Evolutionary conservation across 1,284 basidiomycete genomes (phyloP), one percentile per base, ranked within the genome.

Genomic region (Anthracocystis setariae): DNA sequence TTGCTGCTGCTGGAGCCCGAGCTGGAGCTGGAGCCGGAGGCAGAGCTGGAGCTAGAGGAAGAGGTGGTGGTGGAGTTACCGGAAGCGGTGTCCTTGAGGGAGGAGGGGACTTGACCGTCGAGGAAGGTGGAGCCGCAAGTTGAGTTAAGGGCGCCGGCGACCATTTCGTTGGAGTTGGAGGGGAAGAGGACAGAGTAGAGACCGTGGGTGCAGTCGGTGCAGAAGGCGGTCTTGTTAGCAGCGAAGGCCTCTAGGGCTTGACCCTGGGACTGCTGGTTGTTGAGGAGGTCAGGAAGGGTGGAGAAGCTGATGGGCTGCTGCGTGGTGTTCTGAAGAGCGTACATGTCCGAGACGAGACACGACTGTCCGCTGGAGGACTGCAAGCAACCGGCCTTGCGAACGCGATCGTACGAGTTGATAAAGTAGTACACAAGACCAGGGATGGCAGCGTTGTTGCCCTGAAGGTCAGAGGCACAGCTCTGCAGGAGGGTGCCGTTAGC

Each of bases 191-290:
- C 15, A 15, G 69, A 10, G 56, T 63, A 63, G 25, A 72, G 59
- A 2, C 45, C 69, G 45, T 72, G 59, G 27, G 59, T 72, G 63
- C 69, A 72, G 33, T 59, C 63, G 8, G 63, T 60, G 56, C 69
- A 72, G 60, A 72, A 67, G 42, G 59, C 63, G 45, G 69, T 63
- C 39, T 57, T 59, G 56, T 72, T 72, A 0, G 45, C 46, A 2
- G 55, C 45, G 2, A 67, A 45, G 3, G 54, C 59, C 39, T 37
- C 18, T 32, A 72, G 49, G 9, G 37, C n/a, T 42, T 55, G 50
- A 42, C 54, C 43, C 37, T 63, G 59, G 13, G 46, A 17, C 1
- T 37, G 17, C 17, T 53, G 4, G 52, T 63, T 67, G 29, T 15
- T 12, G 20, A 72, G 45, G 33, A 72, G 24, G n/a, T 4, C 8